phyloP scores from a whole-genome alignment of 495 filamentous ascomycete genomes.

The Trichoderma parareesei region DNA sequence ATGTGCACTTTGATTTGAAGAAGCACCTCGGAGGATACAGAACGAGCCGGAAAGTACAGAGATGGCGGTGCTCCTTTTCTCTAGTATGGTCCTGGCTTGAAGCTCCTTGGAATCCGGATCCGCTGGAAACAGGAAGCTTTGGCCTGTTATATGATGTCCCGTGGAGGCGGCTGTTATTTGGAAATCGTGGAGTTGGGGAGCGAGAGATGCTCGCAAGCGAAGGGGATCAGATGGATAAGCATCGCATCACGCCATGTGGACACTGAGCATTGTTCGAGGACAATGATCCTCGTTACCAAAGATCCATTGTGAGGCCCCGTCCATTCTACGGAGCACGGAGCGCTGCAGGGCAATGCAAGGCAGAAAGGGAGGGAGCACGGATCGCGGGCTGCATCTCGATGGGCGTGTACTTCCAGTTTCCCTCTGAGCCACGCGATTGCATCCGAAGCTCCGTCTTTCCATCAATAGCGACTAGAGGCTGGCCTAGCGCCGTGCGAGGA shows the following conservation, averaged over 20 bases:
- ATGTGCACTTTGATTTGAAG: no score
- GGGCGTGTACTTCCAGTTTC: background rate
- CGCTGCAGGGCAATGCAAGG: background rate
- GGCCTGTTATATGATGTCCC: background rate
- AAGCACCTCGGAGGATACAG: no score
- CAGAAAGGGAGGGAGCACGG: no score
- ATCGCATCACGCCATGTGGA: background rate
- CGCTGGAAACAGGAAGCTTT: background rate
- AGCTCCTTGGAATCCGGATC: background rate
- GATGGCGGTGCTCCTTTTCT: no score
- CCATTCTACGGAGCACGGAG: background rate
- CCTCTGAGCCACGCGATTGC: background rate
- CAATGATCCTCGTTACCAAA: background rate
- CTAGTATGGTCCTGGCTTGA: no score
- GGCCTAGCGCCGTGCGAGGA: background rate
- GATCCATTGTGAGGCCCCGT: background rate
- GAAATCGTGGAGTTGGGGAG: background rate
- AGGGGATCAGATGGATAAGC: background rate
- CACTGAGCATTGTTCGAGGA: background rate
- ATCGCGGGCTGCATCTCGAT: background rate
- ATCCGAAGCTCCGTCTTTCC: conserved; percentile 1
- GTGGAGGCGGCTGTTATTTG: background rate
- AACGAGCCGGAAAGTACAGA: no score
- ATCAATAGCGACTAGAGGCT: no score
- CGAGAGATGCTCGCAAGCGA: no score